phyloP scores from a whole-genome alignment of 257 asterid species.

The Linaria vulgaris region DNA sequence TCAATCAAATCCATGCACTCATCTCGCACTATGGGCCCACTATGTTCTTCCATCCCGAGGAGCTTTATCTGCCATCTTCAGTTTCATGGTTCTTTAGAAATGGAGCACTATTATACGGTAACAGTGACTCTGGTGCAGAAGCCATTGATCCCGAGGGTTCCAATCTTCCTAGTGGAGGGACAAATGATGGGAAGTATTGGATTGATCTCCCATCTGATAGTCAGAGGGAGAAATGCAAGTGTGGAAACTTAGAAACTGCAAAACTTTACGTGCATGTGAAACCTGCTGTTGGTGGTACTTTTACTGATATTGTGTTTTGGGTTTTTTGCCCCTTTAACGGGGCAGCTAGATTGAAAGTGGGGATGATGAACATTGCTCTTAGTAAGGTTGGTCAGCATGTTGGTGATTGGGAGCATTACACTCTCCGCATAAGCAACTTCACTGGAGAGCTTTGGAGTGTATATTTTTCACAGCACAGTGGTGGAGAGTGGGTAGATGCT shows the following conservation, averaged over 20 bases:
- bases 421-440: conserved; percentile 85
- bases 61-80: conserved; percentile 77
- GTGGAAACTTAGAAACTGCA: conserved; percentile 73
- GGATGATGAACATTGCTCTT: conserved; percentile 54
- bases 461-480: conserved; percentile 95
- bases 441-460: conserved; percentile 82
- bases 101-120: conserved; percentile 62
- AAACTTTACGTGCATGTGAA: conserved; percentile 78
- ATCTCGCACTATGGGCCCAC: conserved; percentile 78
- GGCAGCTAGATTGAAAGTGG: conserved; percentile 71
- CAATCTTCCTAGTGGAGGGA: conserved; percentile 73
- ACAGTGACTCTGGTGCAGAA: conserved; percentile 35
- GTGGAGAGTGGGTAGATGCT: conserved; percentile 82
- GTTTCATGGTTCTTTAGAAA: conserved; percentile 82
- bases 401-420: conserved; percentile 97
- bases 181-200: conserved; percentile 79
- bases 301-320: conserved; percentile 89
- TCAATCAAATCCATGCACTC: conserved; percentile 70
- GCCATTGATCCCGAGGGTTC: conserved; percentile 63
- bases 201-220: conserved; percentile 69
- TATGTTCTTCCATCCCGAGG: conserved; percentile 78
- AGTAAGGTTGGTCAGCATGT: conserved; percentile 82
- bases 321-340: conserved; percentile 90
- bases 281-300: conserved; percentile 86
- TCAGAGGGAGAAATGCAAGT: conserved; percentile 42